Percentiles rank a stretch among this genome's conserved stretches.
Conservation (phyloP, 176 grass and related monocot species). For the Dendrocalamus sinicus region DNA sequence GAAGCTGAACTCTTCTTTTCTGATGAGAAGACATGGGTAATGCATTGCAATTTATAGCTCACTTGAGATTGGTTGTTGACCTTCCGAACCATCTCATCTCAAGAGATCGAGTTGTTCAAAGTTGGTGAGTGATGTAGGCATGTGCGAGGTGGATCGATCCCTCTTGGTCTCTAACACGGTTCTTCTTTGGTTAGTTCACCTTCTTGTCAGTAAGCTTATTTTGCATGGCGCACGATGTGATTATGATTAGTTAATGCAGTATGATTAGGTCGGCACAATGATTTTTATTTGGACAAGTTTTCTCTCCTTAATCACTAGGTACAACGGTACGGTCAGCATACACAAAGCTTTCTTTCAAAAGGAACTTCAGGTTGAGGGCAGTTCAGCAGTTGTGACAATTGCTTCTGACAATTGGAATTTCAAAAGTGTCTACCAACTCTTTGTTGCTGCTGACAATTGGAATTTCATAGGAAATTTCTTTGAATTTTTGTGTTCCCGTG, state of each 20-base stretch:
- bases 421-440: no score
- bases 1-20: no score
- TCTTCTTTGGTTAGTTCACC: not conserved
- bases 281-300: not conserved
- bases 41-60: no score
- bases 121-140: not conserved
- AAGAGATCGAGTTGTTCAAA: not conserved
- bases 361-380: not conserved
- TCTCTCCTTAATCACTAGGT: not conserved
- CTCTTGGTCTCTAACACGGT: not conserved
- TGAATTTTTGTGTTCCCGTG: not conserved
- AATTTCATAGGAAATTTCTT: not conserved
- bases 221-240: not conserved
- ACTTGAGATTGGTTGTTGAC: not conserved
- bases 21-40: no score
- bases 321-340: not conserved
- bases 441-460: no score
- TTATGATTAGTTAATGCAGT: not conserved
- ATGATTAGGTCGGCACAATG: not conserved
- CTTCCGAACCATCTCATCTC: not conserved
- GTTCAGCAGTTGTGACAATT: not conserved
- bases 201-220: not conserved
- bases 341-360: not conserved
- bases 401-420: no score
- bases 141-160: not conserved